Evolutionary conservation across 2,329 filamentous ascomycete species (phyloP).

Genomic region (Diplodia intermedia): DNA sequence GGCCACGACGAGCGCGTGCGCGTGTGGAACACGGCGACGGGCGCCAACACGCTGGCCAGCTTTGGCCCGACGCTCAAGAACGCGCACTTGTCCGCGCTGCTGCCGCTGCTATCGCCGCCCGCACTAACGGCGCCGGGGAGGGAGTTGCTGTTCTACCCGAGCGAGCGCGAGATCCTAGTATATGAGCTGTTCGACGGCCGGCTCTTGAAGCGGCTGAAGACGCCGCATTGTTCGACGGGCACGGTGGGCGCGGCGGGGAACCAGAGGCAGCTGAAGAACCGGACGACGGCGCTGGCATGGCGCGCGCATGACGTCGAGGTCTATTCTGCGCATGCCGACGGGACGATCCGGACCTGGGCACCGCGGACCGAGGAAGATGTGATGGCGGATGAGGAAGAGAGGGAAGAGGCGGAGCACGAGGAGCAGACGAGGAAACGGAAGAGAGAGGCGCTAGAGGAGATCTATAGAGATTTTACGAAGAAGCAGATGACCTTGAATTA

Average conservation of each 20-base stretch:
- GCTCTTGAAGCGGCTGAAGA: slow-evolving; percentile 72
- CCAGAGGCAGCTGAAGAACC: slow-evolving; percentile 44
- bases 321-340: slow-evolving; percentile 84
- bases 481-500: slow-evolving; percentile 22
- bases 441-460: slow-evolving; percentile 75
- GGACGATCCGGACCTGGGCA: slow-evolving; percentile 80
- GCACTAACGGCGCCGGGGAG: slow-evolving; percentile 62
- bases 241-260: slow-evolving; percentile 32
- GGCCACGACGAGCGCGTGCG: slow-evolving; percentile 85
- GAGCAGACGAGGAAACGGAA: slow-evolving; percentile 64
- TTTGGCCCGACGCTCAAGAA: slow-evolving; percentile 87
- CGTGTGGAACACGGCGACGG: slow-evolving; percentile 82
- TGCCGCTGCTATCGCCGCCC: slow-evolving; percentile 64
- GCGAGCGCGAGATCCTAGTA: slow-evolving; percentile 74
- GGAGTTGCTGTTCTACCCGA: slow-evolving; percentile 80
- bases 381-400: slow-evolving; percentile 52
- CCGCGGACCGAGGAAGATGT: slow-evolving; percentile 63
- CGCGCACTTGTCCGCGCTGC: slow-evolving; percentile 50
- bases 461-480: slow-evolving; percentile 53
- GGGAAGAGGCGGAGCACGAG: slow-evolving; percentile 44
- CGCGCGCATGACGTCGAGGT: slow-evolving; percentile 72
- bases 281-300: slow-evolving; percentile 81
- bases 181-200: slow-evolving; percentile 81
- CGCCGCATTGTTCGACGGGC: slow-evolving; percentile 54
- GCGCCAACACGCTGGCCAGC: slow-evolving; percentile 85